Percentiles rank a stretch among this genome's conserved stretches.
These are phyloP conservation scores for Claviceps africana DNA, from an alignment of 2,329 filamentous ascomycete genomes.

Conservation along the genomic window DNA sequence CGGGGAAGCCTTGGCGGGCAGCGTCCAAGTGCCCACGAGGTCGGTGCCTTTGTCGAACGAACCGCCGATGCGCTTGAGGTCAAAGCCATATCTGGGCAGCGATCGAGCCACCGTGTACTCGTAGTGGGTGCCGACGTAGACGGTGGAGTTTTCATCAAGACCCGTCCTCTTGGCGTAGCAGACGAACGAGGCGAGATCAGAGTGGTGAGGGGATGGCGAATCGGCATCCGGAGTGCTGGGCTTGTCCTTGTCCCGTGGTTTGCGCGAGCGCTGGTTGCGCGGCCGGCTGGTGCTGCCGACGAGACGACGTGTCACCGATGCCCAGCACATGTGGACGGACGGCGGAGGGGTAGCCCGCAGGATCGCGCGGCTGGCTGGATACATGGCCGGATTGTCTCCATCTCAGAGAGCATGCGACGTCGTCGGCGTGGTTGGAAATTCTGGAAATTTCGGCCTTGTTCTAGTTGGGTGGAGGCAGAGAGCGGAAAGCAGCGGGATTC, in stretches of 20 bases:
- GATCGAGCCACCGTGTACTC: constrained; percentile 53
- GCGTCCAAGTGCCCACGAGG: constrained; percentile 54
- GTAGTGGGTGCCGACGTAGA: constrained; percentile 61
- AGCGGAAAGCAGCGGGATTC: not conserved
- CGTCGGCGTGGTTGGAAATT: not conserved
- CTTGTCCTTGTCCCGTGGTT: not conserved
- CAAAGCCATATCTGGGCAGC: constrained; percentile 48
- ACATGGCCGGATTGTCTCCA: not conserved
- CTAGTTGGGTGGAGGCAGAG: no score
- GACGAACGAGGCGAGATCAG: constrained; percentile 50
- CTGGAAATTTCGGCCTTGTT: not conserved
- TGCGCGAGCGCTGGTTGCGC: not conserved
- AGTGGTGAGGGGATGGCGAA: constrained; percentile 37
- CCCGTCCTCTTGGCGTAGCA: constrained; percentile 44
- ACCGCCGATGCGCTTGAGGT: constrained; percentile 50
- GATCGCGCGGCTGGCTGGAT: not conserved
- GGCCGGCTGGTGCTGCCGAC: not conserved
- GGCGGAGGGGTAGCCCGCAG: not conserved
- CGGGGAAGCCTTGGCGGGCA: constrained; percentile 23
- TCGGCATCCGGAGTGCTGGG: constrained; percentile 26
- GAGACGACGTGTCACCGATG: not conserved
- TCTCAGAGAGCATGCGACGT: not conserved
- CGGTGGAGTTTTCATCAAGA: constrained; percentile 40
- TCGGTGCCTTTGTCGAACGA: constrained; percentile 59
- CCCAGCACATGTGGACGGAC: not conserved